Evolutionary conservation across 495 filamentous ascomycete species (phyloP), one percentile per base, ranked within the genome.

Genomic region (Oidiodendron maius): DNA sequence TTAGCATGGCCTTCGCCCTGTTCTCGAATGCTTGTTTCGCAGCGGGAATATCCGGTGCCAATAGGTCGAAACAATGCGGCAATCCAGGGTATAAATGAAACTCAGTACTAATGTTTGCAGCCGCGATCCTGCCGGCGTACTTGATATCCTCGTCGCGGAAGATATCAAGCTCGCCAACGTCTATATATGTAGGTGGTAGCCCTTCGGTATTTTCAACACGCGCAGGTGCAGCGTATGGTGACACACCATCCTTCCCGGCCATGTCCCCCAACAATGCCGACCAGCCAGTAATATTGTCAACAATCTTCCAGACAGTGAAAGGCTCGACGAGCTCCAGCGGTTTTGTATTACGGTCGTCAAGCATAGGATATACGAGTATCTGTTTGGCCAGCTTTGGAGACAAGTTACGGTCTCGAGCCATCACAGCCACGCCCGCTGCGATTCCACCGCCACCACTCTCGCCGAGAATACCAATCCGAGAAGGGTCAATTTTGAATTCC

Each of bases 401-500:
- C 8, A 64, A 16, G 20, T 52, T 50, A 11, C 55, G 52, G 21
- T 71, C 67, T 6, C 66, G 55, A 9, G 63, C 61, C 58, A 58
- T 43, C 5, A 71, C 58, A 1, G 61, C 61, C 1, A 57, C 23
- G 1, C 57, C 64, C 1, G 64, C 59, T 2, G 64, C 65, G 9
- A 73, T 18, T 1, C 64, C 64, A 2, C 68, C 71, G 13, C 71
- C 72, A 3, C 64, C 70, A 34, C 63, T 67, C 11, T 51, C 21
- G 10, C 72, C 72, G 11, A 51, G 46, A 3, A 75, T 21, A 6
- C 58, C 60, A 18, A 76, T 44, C 5, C 64, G 58, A 17, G 43
- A 46, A 5, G 63, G 63, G 56, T 74, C 68, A 47, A 73, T 48
- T 32, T 51, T 42, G 13, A 64, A 48, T 20, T 58, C 47, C 5